Percentiles rank a stretch among this genome's conserved stretches.
Conservation (phyloP, 495 filamentous ascomycete species). For the Xylaria acuta region DNA sequence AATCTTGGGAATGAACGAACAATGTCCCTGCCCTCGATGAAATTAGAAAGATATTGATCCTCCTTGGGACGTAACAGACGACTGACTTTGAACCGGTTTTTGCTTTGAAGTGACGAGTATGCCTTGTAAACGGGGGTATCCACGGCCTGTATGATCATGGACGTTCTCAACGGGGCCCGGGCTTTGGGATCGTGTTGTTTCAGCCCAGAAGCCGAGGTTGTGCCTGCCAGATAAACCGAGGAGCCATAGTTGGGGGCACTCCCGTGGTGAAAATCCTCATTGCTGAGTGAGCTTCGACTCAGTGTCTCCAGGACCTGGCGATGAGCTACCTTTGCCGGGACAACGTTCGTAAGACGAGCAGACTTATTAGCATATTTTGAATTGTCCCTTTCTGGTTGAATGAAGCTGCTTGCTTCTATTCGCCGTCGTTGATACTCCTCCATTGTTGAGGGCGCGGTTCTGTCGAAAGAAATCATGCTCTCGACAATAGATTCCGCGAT, state of each 20-base stretch:
- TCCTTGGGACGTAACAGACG: not conserved
- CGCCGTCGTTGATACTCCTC: not conserved
- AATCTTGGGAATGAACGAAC: not conserved
- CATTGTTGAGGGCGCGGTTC: not conserved
- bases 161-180: not conserved
- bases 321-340: not conserved
- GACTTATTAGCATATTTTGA: not conserved
- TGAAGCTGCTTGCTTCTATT: not conserved
- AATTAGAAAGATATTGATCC: not conserved
- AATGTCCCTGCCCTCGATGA: not conserved
- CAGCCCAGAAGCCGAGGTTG: not conserved
- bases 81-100: not conserved
- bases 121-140: not conserved
- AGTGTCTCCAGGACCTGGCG: not conserved
- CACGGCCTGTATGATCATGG: not conserved
- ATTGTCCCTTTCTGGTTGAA: not conserved
- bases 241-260: not conserved
- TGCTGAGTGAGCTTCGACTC: not conserved
- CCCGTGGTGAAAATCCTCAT: not conserved
- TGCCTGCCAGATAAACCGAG: not conserved
- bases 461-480: conserved; percentile 5
- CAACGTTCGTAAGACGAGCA: not conserved
- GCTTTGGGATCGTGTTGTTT: not conserved
- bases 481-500: not conserved
- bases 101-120: not conserved